Percentiles rank a stretch among this genome's conserved stretches.
These are phyloP conservation scores for Porogramme epimiltina DNA, from an alignment of 1,284 basidiomycete genomes.

Conservation along the genomic window DNA sequence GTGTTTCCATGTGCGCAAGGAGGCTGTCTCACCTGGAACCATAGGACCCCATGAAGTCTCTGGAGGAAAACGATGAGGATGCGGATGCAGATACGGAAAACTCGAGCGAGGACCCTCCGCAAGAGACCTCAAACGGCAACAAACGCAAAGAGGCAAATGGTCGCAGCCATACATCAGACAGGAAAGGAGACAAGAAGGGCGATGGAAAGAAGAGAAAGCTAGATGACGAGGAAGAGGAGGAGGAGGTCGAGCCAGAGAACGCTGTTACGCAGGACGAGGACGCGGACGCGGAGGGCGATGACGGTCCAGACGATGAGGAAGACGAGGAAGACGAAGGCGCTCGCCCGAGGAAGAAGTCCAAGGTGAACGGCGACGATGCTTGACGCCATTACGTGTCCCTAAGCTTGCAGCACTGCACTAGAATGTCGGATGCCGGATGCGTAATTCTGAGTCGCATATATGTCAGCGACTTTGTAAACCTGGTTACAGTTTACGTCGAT, in stretches of 20 bases:
- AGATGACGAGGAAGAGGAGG: conserved; percentile 1
- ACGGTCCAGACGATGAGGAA: background rate
- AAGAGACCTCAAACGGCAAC: background rate
- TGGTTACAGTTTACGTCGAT: no score
- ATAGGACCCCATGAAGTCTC: conserved; percentile 33
- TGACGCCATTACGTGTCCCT: no score
- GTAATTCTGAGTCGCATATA: no score
- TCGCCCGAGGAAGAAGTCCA: conserved; percentile 29
- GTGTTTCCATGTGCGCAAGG: background rate
- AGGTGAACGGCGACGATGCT: conserved; percentile 12
- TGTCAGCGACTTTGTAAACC: no score
- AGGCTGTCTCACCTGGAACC: background rate
- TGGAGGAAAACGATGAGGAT: conserved; percentile 14
- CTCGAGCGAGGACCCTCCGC: background rate
- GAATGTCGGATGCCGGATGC: no score
- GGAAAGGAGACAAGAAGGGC: background rate
- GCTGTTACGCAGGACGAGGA: conserved; percentile 23
- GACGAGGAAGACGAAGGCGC: background rate
- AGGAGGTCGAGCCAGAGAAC: conserved; percentile 9
- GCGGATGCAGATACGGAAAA: conserved; percentile 1
- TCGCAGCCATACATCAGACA: background rate
- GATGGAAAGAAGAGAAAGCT: conserved; percentile 22
- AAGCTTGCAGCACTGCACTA: no score
- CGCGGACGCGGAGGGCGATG: no score
- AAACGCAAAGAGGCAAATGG: background rate